Base-by-base conservation (phyloP, 495 filamentous ascomycete genomes). In the Hypoxylon subgilvum region DNA sequence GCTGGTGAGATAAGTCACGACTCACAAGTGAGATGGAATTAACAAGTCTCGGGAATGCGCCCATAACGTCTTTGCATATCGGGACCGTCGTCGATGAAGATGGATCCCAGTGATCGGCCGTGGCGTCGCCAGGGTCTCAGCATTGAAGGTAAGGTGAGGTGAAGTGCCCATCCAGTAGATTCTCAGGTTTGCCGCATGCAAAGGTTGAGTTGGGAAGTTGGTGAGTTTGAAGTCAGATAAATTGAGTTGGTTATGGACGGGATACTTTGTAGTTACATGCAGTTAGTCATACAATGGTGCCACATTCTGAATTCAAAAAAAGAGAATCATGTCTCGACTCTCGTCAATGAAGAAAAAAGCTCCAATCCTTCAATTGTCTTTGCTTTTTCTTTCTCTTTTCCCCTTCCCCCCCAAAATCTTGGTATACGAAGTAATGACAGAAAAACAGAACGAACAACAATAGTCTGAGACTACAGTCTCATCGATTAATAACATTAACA, bases 401-500 rank as follows among this genome's bases (percentile, higher is more conserved):
- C 6, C 16, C 18, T 14, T 17, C 19, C 2, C 10, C 36, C 21
- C 21, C 2, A 18, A 41, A 23, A 41, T 25, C 18, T 18, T 17
- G 6, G 35, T 4, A 27, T 8, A 38, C n/a, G n/a, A n/a, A 14
- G 34, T 36, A 16, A 5, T 13, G 16, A 41, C 12, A 41, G 12
- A 32, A 22, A 12, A 30, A 25, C 31, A 53, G 10, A 42, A 22
- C 17, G 30, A 8, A 8, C n/a, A 30, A 17, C 30, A 35, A 25
- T 30, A 51, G 21, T 49, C 48, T 31, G 19, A 57, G 60, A 57
- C 60, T 23, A 51, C 27, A 27, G 61, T 64, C 61, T 64, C 54
- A 59, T 59, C 50, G 36, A 50, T 58, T 55, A 63, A 63, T 63
- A 58, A 64, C 46, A 54, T 63, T 46, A 53, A 53, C 45, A 62